Conservation (phyloP, 2,329 filamentous ascomycete species). For the Colletotrichum sublineola region DNA sequence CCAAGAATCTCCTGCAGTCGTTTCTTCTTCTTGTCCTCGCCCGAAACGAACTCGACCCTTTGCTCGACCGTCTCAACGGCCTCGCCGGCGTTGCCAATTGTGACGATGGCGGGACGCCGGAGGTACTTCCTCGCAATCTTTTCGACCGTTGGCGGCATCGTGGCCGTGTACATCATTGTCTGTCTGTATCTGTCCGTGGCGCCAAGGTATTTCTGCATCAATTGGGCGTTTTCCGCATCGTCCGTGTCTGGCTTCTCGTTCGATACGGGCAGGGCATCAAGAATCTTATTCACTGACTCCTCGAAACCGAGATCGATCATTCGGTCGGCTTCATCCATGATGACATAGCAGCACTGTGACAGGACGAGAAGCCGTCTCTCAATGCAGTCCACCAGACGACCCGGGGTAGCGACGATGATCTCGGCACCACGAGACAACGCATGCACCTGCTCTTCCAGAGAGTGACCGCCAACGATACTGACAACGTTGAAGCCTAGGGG, state of each 20-base stretch:
- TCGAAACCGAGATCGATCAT: constrained; percentile 99
- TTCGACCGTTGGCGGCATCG: constrained; percentile 93
- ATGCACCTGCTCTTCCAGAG: constrained; percentile 92
- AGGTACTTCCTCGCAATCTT: constrained; percentile 98
- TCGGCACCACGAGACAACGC: constrained; percentile 92
- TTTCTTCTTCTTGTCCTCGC: constrained; percentile 97
- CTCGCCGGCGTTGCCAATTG: constrained; percentile 93
- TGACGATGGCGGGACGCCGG: constrained; percentile 91
- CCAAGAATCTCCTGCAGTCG: constrained; percentile 90
- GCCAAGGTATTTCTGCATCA: constrained; percentile 86
- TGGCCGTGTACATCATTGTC: constrained; percentile 99
- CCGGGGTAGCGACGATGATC: constrained; percentile 98
- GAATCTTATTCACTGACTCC: constrained; percentile 96
- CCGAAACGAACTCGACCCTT: constrained; percentile 89
- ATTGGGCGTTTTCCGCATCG: constrained; percentile 84
- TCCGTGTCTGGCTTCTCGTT: constrained; percentile 98
- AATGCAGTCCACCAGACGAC: constrained; percentile 96
- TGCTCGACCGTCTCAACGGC: constrained; percentile 98
- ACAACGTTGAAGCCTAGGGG: constrained; percentile 95
- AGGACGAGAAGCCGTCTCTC: constrained; percentile 92
- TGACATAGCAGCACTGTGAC: constrained; percentile 96
- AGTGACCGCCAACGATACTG: constrained; percentile 97
- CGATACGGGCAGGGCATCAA: constrained; percentile 89
- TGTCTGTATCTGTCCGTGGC: constrained; percentile 88
- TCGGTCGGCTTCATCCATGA: constrained; percentile 99